phyloP scores from a whole-genome alignment of 305 asterid genomes.

The Fraxinus angustifolia region DNA sequence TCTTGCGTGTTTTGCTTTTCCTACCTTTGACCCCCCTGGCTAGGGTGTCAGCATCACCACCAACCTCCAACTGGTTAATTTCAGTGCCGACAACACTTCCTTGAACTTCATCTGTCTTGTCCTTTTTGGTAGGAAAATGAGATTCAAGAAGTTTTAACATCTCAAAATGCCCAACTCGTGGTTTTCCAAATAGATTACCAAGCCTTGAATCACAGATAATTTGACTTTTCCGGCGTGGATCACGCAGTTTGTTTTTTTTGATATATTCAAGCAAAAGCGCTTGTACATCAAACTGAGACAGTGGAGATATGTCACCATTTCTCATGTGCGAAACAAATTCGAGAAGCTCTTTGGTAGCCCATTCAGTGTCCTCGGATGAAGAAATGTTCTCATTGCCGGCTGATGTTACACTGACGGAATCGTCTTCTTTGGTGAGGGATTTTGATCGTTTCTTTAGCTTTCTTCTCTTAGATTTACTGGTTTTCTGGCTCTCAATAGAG shows the following conservation, averaged over 20 bases:
- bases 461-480: slow-evolving; percentile 62
- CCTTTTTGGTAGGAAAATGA: slow-evolving; percentile 77
- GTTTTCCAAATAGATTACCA: slow-evolving; percentile 80
- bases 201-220: slow-evolving; percentile 88
- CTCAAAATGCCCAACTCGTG: slow-evolving; percentile 98
- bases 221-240: slow-evolving; percentile 90
- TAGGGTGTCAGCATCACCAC: slow-evolving; percentile 49
- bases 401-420: slow-evolving; percentile 19
- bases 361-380: slow-evolving; percentile 46
- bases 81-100: slow-evolving; percentile 91
- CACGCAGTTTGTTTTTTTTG: slow-evolving; percentile 86
- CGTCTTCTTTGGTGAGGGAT: slow-evolving; percentile 43
- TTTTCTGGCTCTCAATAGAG: slow-evolving; percentile 50
- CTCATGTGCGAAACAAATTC: slow-evolving; percentile 95
- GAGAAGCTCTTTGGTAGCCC: slow-evolving; percentile 94
- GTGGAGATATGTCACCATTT: slow-evolving; percentile 66
- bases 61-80: slow-evolving; percentile 59
- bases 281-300: slow-evolving; percentile 92
- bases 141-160: slow-evolving; percentile 98
- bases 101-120: slow-evolving; percentile 76
- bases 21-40: slow-evolving; percentile 64
- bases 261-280: slow-evolving; percentile 92
- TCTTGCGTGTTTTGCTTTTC: slow-evolving; percentile 76
- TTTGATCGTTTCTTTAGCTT: slow-evolving; percentile 56
- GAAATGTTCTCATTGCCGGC: slow-evolving; percentile 39